These are phyloP conservation scores for Mycena latifolia DNA, from an alignment of 768 basidiomycete genomes.

Conservation along the genomic window DNA sequence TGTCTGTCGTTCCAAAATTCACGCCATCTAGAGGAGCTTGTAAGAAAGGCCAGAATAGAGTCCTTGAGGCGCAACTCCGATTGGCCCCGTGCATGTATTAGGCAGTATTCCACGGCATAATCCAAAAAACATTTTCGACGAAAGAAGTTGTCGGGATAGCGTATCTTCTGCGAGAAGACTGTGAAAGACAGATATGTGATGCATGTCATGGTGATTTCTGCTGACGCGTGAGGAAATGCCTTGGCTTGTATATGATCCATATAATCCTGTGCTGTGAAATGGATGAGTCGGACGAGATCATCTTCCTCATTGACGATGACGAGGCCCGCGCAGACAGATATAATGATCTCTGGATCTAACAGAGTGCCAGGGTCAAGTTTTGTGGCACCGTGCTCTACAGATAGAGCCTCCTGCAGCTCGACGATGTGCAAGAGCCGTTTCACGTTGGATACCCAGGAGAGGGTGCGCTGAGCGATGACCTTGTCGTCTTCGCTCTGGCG, in stretches of 20 bases:
- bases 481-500: neutral
- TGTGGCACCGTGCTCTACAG: neutral
- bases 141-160: too few species aligned
- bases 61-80: neutral
- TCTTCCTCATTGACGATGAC: neutral
- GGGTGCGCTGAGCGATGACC: too few species aligned
- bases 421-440: neutral
- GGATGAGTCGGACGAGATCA: neutral
- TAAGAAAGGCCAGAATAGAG: neutral
- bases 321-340: constrained; percentile 13
- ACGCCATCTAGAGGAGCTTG: neutral
- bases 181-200: constrained; percentile 1
- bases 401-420: neutral
- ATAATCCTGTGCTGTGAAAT: neutral
- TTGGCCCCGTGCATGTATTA: neutral
- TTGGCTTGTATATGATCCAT: neutral
- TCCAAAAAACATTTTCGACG: neutral
- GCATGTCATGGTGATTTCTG: too few species aligned
- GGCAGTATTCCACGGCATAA: too few species aligned
- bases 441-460: neutral
- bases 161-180: neutral
- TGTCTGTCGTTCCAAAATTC: neutral
- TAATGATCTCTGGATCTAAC: neutral
- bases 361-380: neutral
- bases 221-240: neutral